Percentiles rank a stretch among this genome's conserved stretches.
These are phyloP conservation scores for Aspergillus candidus DNA, from an alignment of 2,329 filamentous ascomycete species.

Conservation along the genomic window DNA sequence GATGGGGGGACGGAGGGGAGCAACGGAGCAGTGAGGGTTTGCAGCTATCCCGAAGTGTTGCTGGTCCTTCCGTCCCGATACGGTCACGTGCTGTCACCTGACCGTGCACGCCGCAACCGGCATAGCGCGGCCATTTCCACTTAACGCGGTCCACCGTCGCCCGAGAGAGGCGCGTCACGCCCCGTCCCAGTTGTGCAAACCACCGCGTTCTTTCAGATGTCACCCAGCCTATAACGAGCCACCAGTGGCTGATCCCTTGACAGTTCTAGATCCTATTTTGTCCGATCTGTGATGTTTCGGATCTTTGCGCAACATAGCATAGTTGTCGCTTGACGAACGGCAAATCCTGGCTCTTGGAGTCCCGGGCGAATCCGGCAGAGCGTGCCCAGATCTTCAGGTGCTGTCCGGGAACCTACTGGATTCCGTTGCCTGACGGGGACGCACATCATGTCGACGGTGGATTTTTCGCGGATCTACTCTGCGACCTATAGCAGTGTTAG, in stretches of 20 bases:
- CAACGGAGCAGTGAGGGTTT: constrained; percentile 19
- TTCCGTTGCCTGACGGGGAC: constrained; percentile 16
- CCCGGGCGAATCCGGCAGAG: constrained; percentile 6
- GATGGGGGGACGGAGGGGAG: constrained; percentile 9
- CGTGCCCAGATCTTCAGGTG: constrained; percentile 12
- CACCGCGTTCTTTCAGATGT: constrained; percentile 23
- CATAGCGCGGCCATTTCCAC: constrained; percentile 27
- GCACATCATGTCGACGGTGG: constrained; percentile 30
- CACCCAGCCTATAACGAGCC: constrained; percentile 24
- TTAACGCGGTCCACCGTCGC: constrained; percentile 31
- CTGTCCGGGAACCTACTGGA: constrained; percentile 20
- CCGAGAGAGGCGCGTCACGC: constrained; percentile 25
- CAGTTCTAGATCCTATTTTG: constrained; percentile 5
- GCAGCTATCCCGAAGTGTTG: constrained; percentile 22
- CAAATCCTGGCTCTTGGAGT: constrained; percentile 8
- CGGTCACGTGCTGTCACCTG: constrained; percentile 16
- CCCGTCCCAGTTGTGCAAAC: constrained; percentile 14
- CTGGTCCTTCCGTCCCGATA: constrained; percentile 23
- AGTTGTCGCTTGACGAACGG: constrained; percentile 7
- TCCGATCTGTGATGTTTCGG: constrained; percentile 10
- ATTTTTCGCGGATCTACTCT: constrained; percentile 51
- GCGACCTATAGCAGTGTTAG: constrained; percentile 60
- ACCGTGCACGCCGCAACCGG: constrained; percentile 4
- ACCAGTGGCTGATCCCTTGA: constrained; percentile 24
- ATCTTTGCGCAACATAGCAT: not conserved